A percentile compares a stretch with the other conserved stretches of the same genome.
Evolutionary conservation across 129 eudicot genomes (phyloP).

Genomic region (Daucus carota): DNA sequence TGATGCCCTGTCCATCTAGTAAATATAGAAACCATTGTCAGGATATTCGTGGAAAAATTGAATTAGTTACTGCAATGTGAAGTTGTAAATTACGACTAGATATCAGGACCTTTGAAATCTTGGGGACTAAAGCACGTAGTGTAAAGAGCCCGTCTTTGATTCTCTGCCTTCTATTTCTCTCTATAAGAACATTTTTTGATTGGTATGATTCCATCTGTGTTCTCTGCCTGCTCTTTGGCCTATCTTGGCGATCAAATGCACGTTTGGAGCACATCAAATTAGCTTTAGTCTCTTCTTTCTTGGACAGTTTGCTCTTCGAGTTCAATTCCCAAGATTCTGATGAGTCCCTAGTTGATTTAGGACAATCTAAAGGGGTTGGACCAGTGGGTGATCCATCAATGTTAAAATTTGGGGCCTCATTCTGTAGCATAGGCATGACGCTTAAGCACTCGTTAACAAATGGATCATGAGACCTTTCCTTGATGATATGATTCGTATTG

Average conservation of each 20-base stretch:
- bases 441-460: neutral
- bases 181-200: conserved; percentile 71
- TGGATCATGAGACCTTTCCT: conserved; percentile 5
- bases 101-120: conserved; percentile 64
- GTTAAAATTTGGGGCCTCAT: conserved; percentile 22
- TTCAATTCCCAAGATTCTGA: neutral
- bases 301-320: neutral
- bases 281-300: conserved; percentile 3
- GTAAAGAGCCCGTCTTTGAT: conserved; percentile 56
- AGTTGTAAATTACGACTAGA: too few species aligned
- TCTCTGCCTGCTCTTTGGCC: conserved; percentile 22
- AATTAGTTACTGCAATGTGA: neutral
- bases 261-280: conserved; percentile 8
- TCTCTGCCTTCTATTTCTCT: conserved; percentile 63
- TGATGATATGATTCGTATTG: neutral
- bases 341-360: conserved; percentile 30
- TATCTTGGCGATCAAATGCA: conserved; percentile 14
- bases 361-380: conserved; percentile 36
- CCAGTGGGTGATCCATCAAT: conserved; percentile 49
- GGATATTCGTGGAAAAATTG: neutral
- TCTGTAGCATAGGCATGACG: conserved; percentile 13
- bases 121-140: conserved; percentile 80
- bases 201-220: conserved; percentile 28
- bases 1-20: conserved; percentile 69
- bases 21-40: neutral